A percentile compares a stretch with the other conserved stretches of the same genome.
phyloP scores from a whole-genome alignment of 1,284 basidiomycete genomes.

The Leucoagaricus sp. region DNA sequence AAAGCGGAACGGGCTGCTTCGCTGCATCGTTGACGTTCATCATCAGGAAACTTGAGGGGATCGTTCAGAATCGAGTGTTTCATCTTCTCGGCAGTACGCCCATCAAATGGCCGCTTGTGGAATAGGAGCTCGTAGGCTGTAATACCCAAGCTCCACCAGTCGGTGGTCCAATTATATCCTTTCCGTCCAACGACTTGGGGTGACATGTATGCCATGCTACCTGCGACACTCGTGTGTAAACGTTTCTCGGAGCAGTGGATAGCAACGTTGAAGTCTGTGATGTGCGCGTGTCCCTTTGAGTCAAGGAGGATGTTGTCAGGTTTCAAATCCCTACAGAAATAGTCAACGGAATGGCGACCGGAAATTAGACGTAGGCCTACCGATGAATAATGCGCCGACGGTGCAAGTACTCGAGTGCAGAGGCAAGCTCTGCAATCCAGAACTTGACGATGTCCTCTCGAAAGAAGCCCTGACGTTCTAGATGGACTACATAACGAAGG shows the following conservation, averaged over 20 bases:
- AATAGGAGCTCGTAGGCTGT: slow-evolving; percentile 90
- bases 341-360: slow-evolving; percentile 23
- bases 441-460: slow-evolving; percentile 86
- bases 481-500: slow-evolving; percentile 64
- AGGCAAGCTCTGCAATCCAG: slow-evolving; percentile 88
- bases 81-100: slow-evolving; percentile 83
- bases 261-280: slow-evolving; percentile 98
- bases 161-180: slow-evolving; percentile 87
- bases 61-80: slow-evolving; percentile 80
- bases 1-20: slow-evolving; percentile 43
- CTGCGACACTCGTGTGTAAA: slow-evolving; percentile 89
- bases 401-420: slow-evolving; percentile 89
- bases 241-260: slow-evolving; percentile 92
- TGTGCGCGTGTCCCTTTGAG: slow-evolving; percentile 89
- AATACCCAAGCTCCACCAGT: slow-evolving; percentile 96
- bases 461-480: slow-evolving; percentile 79
- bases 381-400: slow-evolving; percentile 91
- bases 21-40: slow-evolving; percentile 46
- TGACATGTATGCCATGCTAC: slow-evolving; percentile 99
- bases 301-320: slow-evolving; percentile 97
- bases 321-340: slow-evolving; percentile 80
- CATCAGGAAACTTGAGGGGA: slow-evolving; percentile 63
- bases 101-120: slow-evolving; percentile 87
- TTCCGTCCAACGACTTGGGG: slow-evolving; percentile 82
- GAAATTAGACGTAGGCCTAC: slow-evolving; percentile 43